A percentile compares a stretch with the other conserved stretches of the same genome.
These are phyloP conservation scores for Rhytidiadelphus loreus DNA, from an alignment of 225 moss, liverwort and hornwort genomes.

Conservation along the genomic window DNA sequence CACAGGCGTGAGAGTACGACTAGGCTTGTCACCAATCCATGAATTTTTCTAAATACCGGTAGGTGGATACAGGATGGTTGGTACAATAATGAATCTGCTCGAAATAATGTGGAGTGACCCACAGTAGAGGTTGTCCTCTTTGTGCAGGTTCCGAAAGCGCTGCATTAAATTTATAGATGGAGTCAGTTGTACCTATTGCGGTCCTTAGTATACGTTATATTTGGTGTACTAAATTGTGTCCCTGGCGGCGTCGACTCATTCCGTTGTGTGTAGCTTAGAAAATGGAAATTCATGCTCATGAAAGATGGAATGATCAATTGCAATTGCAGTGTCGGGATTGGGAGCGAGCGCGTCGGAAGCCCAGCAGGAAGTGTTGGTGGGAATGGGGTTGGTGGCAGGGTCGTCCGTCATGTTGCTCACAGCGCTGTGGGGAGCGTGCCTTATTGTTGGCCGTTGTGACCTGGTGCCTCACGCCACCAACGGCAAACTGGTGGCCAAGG, in stretches of 20 bases:
- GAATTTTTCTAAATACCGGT: neutral
- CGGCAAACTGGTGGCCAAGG: conserved; percentile 50
- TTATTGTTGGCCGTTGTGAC: conserved; percentile 79
- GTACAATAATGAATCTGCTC: neutral
- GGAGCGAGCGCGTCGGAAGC: conserved; percentile 57
- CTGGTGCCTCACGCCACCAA: conserved; percentile 3
- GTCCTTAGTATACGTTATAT: neutral
- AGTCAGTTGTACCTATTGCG: neutral
- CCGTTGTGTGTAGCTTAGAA: neutral
- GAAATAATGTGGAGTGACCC: neutral
- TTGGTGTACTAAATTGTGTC: neutral
- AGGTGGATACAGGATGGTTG: neutral
- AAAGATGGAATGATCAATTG: neutral
- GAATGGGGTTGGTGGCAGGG: conserved; percentile 89
- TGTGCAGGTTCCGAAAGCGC: neutral
- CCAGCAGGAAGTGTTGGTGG: conserved; percentile 77
- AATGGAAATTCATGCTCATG: neutral
- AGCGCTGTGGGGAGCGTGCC: conserved; percentile 71
- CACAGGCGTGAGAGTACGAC: neutral
- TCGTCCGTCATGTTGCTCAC: conserved; percentile 90
- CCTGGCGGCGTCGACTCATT: too few species aligned
- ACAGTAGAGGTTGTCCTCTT: neutral
- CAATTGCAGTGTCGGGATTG: conserved; percentile 77
- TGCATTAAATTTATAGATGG: too few species aligned
- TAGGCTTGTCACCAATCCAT: neutral